Percentiles rank a stretch among this genome's conserved stretches.
These are phyloP conservation scores for Acarospora socialis DNA, from an alignment of 2,329 filamentous ascomycete genomes.

Conservation along the genomic window DNA sequence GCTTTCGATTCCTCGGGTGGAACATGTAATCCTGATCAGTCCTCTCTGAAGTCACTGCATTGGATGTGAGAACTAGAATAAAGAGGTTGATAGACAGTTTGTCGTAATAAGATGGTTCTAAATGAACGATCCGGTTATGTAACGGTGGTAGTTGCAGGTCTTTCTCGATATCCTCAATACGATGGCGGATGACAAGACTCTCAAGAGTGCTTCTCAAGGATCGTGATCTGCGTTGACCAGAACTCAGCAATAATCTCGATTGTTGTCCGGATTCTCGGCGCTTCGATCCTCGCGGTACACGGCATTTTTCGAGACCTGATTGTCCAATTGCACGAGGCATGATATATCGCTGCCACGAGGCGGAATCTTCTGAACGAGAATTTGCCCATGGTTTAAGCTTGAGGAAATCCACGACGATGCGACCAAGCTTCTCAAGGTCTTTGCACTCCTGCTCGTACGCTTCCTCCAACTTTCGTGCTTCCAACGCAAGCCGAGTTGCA, in stretches of 20 bases:
- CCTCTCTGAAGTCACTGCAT: constrained; percentile 76
- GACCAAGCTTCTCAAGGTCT: constrained; percentile 52
- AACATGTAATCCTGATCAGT: constrained; percentile 81
- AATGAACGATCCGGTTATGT: constrained; percentile 53
- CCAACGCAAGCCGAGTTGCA: constrained; percentile 21
- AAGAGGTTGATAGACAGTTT: constrained; percentile 74
- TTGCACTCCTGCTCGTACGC: constrained; percentile 40
- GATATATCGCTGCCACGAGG: constrained; percentile 62
- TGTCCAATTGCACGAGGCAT: constrained; percentile 42
- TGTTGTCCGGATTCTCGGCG: no score
- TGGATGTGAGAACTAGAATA: constrained; percentile 68
- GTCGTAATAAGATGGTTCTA: constrained; percentile 76
- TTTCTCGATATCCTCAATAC: constrained; percentile 51
- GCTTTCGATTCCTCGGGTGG: constrained; percentile 55
- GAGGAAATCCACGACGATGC: constrained; percentile 56
- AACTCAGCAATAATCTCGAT: no score
- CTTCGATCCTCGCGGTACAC: constrained; percentile 35
- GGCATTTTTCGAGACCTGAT: constrained; percentile 41
- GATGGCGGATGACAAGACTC: constrained; percentile 68
- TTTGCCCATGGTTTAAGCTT: constrained; percentile 69
- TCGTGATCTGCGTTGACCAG: constrained; percentile 8
- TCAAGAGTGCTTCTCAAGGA: constrained; percentile 55
- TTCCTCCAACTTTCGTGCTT: constrained; percentile 25
- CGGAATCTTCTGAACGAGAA: constrained; percentile 39
- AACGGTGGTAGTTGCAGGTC: constrained; percentile 56